Evolutionary conservation across 345 rosid genomes (phyloP), one percentile per base, ranked within the genome.

Genomic region (Sapria himalayana): DNA sequence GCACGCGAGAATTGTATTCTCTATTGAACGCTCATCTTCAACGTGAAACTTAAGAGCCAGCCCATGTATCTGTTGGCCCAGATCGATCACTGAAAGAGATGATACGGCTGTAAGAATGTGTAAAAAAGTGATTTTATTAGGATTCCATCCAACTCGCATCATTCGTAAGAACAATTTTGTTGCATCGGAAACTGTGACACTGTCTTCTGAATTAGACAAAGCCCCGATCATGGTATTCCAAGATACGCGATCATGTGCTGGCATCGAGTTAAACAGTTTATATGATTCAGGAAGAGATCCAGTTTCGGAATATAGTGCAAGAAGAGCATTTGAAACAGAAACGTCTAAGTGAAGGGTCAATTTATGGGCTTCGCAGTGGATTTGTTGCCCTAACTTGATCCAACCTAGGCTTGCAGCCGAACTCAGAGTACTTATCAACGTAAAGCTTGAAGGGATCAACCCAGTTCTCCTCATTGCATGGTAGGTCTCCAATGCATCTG

Each of bases 151-250:
- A 1, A 36, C 59, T 35, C 50, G 67, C 69, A 67, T 69, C 66
- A 84, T 80, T 50, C 64, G 59, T 45, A 62, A 48, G 54, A 73
- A 81, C 55, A 49, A 63, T 49, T 37, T 42, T 25, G 67, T 64
- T 16, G 92, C 70, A 53, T 66, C 71, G 25, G 49, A 58, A 48
- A 57, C 50, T n/a, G n/a, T n/a, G n/a, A n/a, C n/a, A 22, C 62
- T 64, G 42, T 47, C 57, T 44, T 71, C 84, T 24, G 73, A 63
- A 65, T 61, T 46, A 54, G 84, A 73, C 57, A 77, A 63, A 39
- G 78, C 76, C 46, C 94, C 92, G 46, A 85, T 67, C 42, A 78
- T 43, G 29, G 96, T 61, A 53, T 85, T 85, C 93, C 93, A 85
- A 23, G 96, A 77, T 42, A 85, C 84, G 62, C 65, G 92, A 75